Conservation (phyloP, 495 filamentous ascomycete species). For the Talaromyces liani region DNA sequence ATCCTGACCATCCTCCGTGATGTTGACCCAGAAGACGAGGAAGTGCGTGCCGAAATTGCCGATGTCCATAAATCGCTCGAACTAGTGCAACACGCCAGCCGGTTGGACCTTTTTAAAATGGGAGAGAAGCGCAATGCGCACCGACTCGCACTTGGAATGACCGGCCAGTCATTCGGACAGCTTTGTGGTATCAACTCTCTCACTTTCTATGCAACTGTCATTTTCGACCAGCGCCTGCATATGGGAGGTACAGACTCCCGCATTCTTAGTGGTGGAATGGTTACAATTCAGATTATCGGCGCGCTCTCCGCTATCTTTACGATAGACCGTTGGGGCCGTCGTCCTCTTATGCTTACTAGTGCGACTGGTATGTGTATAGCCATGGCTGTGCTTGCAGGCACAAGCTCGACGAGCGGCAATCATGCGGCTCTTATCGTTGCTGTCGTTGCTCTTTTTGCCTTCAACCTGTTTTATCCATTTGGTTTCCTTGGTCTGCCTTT, state of each 20-base stretch:
- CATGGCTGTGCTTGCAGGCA: constrained; percentile 51
- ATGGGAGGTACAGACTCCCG: constrained; percentile 72
- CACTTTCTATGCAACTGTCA: constrained; percentile 51
- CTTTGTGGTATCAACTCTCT: constrained; percentile 54
- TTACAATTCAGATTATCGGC: constrained; percentile 66
- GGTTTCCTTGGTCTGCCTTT: constrained; percentile 63
- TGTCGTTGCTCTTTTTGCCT: constrained; percentile 32
- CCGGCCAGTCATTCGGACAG: constrained; percentile 43
- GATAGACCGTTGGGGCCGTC: constrained; percentile 64
- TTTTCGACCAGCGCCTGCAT: constrained; percentile 51
- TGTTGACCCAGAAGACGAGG: constrained; percentile 15
- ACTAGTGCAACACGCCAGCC: constrained; percentile 16
- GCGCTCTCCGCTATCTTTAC: constrained; percentile 69
- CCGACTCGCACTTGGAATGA: constrained; percentile 21
- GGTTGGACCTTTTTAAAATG: constrained; percentile 19
- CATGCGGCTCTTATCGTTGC: constrained; percentile 31
- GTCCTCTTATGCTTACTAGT: constrained; percentile 54
- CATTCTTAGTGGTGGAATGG: constrained; percentile 67
- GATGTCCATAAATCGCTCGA: constrained; percentile 30
- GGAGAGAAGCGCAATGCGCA: constrained; percentile 19
- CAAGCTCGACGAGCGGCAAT: constrained; percentile 29
- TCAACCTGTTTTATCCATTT: constrained; percentile 38
- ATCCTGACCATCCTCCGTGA: constrained; percentile 23
- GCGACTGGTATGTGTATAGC: constrained; percentile 46
- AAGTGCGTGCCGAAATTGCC: constrained; percentile 21